These are phyloP conservation scores for Miamiensis avidus DNA, from an alignment of 169 alveolate species.

Conservation along the genomic window DNA sequence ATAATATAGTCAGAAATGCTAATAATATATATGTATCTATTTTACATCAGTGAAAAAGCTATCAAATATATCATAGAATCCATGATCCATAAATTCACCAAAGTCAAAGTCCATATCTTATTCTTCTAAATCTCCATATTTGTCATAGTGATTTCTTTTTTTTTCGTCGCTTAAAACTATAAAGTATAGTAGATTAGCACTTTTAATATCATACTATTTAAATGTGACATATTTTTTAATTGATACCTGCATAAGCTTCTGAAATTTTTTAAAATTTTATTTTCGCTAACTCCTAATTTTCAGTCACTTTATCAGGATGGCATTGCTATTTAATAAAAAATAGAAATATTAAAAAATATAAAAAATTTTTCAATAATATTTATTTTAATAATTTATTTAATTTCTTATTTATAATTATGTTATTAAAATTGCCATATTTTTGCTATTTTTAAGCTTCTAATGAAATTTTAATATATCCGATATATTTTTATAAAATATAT, in stretches of 20 bases:
- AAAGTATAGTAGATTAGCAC: too few relatives aligned
- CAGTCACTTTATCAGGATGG: background rate
- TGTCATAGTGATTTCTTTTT: background rate
- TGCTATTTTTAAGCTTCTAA: too few relatives aligned
- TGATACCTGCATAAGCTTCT: background rate
- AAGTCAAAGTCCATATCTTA: background rate
- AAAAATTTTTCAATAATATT: too few relatives aligned
- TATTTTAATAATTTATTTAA: too few relatives aligned
- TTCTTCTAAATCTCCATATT: background rate
- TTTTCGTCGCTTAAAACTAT: background rate
- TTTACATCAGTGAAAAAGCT: background rate
- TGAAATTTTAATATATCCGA: too few relatives aligned
- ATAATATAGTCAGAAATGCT: background rate
- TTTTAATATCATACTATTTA: too few relatives aligned
- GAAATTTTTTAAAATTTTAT: background rate
- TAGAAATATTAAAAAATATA: too few relatives aligned
- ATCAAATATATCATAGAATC: background rate
- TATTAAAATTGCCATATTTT: background rate
- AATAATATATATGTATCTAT: too few relatives aligned
- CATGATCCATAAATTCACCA: background rate
- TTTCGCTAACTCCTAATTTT: background rate
- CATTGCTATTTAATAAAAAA: background rate
- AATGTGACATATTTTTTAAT: too few relatives aligned
- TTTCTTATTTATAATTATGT: too few relatives aligned
- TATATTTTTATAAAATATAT: too few relatives aligned